Percentiles rank a stretch among this genome's conserved stretches.
Conservation (phyloP, 2,329 filamentous ascomycete species). For the Sordariomycetes sp. region DNA sequence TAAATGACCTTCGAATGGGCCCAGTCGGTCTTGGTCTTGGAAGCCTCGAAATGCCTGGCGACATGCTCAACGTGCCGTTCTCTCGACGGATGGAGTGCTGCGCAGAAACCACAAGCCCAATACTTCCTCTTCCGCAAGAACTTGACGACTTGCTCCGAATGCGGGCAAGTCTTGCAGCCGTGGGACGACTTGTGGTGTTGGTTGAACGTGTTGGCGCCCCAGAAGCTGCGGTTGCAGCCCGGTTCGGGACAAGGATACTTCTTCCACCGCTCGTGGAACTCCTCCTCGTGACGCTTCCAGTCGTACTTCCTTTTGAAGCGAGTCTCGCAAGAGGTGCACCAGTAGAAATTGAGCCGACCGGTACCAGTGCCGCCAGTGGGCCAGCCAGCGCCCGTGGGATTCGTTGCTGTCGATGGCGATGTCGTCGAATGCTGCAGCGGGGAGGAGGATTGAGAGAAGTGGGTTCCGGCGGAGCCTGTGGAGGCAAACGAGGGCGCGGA, state of each 20-base stretch:
- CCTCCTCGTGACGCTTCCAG: conserved; percentile 60
- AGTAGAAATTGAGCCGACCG: conserved; percentile 34
- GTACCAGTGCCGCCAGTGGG: conserved; percentile 1
- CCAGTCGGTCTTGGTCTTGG: conserved; percentile 55
- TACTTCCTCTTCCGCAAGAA: conserved; percentile 54
- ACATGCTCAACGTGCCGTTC: conserved; percentile 61
- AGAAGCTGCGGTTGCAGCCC: conserved; percentile 56
- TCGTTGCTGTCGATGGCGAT: conserved; percentile 5
- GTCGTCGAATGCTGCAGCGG: conserved; percentile 15
- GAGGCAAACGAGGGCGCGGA: conserved; percentile 18
- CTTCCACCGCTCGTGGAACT: conserved; percentile 58
- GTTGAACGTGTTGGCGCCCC: conserved; percentile 57
- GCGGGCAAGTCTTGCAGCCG: conserved; percentile 53
- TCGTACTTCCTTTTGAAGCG: conserved; percentile 59
- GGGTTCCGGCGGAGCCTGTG: conserved; percentile 14
- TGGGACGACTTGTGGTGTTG: conserved; percentile 58
- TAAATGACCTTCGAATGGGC: conserved; percentile 60
- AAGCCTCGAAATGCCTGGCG: conserved; percentile 54
- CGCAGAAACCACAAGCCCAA: conserved; percentile 61
- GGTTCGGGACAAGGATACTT: conserved; percentile 56
- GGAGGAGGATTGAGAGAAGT: conserved; percentile 22
- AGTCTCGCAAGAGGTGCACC: conserved; percentile 50
- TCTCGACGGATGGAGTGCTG: conserved; percentile 48
- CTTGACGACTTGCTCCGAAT: conserved; percentile 52
- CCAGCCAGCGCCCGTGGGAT: conserved; percentile 4